phyloP scores from a whole-genome alignment of 495 filamentous ascomycete species.

The Usnea hakonensis region DNA sequence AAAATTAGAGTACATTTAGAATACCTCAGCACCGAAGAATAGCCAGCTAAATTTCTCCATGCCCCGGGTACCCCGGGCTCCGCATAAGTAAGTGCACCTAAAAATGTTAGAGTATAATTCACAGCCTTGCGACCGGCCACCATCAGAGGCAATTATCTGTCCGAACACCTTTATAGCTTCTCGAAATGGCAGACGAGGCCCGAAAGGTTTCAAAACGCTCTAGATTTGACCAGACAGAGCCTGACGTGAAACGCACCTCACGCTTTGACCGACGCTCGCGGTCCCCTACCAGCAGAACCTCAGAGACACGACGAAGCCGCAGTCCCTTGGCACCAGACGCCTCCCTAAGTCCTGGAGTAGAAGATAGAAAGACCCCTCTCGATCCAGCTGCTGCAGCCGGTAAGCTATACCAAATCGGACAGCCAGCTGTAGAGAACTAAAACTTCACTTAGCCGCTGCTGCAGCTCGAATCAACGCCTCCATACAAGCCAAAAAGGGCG shows the following conservation, averaged over 20 bases:
- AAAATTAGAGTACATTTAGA: too few species aligned
- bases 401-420: conserved; percentile 30
- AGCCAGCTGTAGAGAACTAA: conserved; percentile 10
- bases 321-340: conserved; percentile 59
- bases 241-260: conserved; percentile 61
- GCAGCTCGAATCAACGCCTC: conserved; percentile 91
- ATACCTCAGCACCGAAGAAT: background rate
- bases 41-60: background rate
- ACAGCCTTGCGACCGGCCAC: background rate
- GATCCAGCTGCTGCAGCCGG: conserved; percentile 86
- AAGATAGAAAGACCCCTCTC: conserved; percentile 38
- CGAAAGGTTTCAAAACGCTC: conserved; percentile 71
- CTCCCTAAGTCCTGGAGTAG: conserved; percentile 45
- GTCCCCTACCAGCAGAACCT: conserved; percentile 61
- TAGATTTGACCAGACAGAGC: conserved; percentile 83
- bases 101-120: background rate
- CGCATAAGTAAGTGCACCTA: too few species aligned
- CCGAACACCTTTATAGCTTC: background rate
- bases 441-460: conserved; percentile 59
- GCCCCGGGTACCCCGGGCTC: too few species aligned
- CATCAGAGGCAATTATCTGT: background rate
- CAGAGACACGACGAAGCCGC: conserved; percentile 60
- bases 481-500: conserved; percentile 84
- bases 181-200: conserved; percentile 68
- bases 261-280: conserved; percentile 82